Conservation (phyloP, 1,284 basidiomycete genomes). For the Austroboletus novae-zelandiae region DNA sequence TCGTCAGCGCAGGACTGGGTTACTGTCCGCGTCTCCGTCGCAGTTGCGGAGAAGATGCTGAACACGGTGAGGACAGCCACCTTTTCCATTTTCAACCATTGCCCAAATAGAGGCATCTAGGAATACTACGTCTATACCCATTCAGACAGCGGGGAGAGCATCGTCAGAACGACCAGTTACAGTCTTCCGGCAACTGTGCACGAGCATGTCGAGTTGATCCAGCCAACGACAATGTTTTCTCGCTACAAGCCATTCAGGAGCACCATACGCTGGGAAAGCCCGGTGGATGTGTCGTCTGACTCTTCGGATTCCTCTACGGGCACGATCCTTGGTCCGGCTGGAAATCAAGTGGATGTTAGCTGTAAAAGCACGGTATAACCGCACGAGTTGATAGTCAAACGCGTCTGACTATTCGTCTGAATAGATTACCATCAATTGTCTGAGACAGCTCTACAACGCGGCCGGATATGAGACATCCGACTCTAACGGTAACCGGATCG, state of each 20-base stretch:
- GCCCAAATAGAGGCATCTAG: slow-evolving; percentile 31
- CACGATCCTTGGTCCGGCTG: slow-evolving; percentile 28
- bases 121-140: slow-evolving; percentile 65
- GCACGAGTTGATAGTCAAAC: slow-evolving; percentile 27
- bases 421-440: slow-evolving; percentile 48
- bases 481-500: slow-evolving; percentile 47
- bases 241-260: slow-evolving; percentile 47
- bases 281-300: not conserved
- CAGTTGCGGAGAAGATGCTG: slow-evolving; percentile 65
- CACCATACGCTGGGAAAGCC: slow-evolving; percentile 38
- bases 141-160: slow-evolving; percentile 44
- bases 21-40: slow-evolving; percentile 55
- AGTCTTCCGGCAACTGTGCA: slow-evolving; percentile 62
- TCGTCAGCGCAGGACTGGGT: slow-evolving; percentile 72
- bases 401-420: slow-evolving; percentile 1
- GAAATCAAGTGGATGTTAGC: slow-evolving; percentile 45
- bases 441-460: slow-evolving; percentile 51
- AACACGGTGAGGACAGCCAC: slow-evolving; percentile 48
- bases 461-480: slow-evolving; percentile 39
- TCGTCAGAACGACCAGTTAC: slow-evolving; percentile 69
- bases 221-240: slow-evolving; percentile 73
- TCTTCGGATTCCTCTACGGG: slow-evolving; percentile 9
- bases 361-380: slow-evolving; percentile 43
- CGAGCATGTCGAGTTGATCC: slow-evolving; percentile 65
- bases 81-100: no score